phyloP scores from a whole-genome alignment of 345 rosid genomes.

The Gossypium australe region DNA sequence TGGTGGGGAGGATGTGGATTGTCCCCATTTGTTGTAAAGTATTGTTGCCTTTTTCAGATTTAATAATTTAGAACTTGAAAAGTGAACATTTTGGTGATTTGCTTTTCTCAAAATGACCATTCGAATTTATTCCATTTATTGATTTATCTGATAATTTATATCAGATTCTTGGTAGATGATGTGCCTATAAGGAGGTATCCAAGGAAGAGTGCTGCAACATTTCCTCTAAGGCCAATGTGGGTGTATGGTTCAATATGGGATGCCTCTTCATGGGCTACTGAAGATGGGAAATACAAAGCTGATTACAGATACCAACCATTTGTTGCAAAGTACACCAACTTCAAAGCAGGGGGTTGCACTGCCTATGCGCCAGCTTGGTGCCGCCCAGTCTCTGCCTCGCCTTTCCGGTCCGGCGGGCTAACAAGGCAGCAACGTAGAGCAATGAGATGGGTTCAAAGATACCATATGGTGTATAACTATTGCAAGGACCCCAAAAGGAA shows the following conservation, averaged over 20 bases:
- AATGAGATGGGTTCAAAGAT: conserved; percentile 79
- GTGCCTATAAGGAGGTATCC: conserved; percentile 90
- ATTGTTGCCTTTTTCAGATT: neutral
- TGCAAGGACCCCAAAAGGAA: conserved; percentile 75
- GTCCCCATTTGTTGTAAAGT: conserved; percentile 1
- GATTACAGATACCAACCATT: conserved; percentile 88
- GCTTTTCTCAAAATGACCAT: neutral
- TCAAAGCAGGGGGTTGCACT: conserved; percentile 74
- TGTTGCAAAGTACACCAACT: conserved; percentile 62
- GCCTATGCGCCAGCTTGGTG: conserved; percentile 61
- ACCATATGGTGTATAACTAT: conserved; percentile 66
- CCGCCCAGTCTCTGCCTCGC: conserved; percentile 64
- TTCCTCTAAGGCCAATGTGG: conserved; percentile 95
- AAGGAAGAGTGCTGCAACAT: conserved; percentile 66
- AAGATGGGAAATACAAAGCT: conserved; percentile 91
- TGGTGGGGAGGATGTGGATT: conserved; percentile 3
- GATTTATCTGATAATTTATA: neutral
- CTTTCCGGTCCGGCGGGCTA: conserved; percentile 64
- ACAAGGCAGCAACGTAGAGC: conserved; percentile 53
- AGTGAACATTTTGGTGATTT: conserved; percentile 1
- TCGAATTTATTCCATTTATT: neutral
- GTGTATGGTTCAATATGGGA: conserved; percentile 98
- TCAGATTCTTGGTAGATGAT: conserved; percentile 92
- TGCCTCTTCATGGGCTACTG: conserved; percentile 98
- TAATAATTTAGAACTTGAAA: neutral